These are phyloP conservation scores for Paramecium biaurelia DNA, from an alignment of 73 alveolate genomes.

Conservation along the genomic window DNA sequence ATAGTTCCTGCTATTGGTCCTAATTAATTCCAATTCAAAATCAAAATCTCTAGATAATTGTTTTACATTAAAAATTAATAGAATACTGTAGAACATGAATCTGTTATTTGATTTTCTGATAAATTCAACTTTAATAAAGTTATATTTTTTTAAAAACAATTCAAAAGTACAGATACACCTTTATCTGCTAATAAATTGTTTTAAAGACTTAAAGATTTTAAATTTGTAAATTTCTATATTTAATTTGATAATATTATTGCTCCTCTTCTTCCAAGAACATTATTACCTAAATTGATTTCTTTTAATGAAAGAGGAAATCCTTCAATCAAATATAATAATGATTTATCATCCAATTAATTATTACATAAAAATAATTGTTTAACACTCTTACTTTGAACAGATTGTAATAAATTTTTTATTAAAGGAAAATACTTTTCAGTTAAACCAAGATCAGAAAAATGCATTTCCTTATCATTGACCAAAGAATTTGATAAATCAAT, in stretches of 20 bases:
- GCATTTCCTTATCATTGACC: background rate
- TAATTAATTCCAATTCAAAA: conserved; percentile 14
- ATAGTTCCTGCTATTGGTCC: background rate
- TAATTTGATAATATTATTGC: background rate
- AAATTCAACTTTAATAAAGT: background rate
- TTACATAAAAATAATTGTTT: conserved; percentile 15
- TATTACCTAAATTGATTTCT: background rate
- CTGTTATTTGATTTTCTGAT: conserved; percentile 12
- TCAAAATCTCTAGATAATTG: background rate
- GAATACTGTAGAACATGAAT: background rate
- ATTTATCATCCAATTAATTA: background rate
- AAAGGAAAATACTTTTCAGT: background rate
- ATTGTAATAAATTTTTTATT: background rate
- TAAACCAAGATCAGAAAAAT: background rate
- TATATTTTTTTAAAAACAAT: background rate
- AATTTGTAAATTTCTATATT: background rate
- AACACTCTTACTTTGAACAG: background rate
- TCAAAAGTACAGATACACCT: background rate
- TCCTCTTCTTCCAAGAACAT: conserved; percentile 5
- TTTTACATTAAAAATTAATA: background rate
- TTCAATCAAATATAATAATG: background rate
- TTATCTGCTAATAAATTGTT: background rate
- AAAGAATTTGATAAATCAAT: background rate
- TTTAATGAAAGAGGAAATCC: background rate
- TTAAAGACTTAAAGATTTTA: background rate